Evolutionary conservation across 495 filamentous ascomycete species (phyloP).

Genomic region (Jackrogersella minutella): DNA sequence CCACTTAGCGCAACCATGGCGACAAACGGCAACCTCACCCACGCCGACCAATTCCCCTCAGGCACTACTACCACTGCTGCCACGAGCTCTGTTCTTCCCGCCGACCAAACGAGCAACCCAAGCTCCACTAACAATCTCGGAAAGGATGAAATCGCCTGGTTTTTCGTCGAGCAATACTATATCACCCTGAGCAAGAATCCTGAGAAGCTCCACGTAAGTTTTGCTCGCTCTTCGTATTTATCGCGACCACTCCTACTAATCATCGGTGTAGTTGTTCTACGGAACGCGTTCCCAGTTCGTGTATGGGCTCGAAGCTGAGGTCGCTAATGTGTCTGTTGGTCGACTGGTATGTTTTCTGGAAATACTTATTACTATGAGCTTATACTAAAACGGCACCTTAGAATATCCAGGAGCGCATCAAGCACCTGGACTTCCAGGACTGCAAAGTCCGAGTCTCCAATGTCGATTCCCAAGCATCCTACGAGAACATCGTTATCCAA

Average conservation of each 20-base stretch:
- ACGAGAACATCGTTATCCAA: slow-evolving; percentile 91
- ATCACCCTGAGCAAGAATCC: slow-evolving; percentile 93
- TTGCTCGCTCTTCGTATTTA: not conserved
- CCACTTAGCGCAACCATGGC: slow-evolving; percentile 53
- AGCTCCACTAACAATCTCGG: slow-evolving; percentile 45
- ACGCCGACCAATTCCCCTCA: slow-evolving; percentile 50
- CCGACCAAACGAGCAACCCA: slow-evolving; percentile 29
- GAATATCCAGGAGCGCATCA: slow-evolving; percentile 94
- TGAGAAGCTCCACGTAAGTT: slow-evolving; percentile 86
- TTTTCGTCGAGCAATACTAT: slow-evolving; percentile 99
- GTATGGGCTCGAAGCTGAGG: slow-evolving; percentile 85
- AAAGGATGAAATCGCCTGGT: slow-evolving; percentile 97
- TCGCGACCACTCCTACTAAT: not conserved
- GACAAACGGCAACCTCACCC: slow-evolving; percentile 56
- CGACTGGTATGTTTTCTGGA: slow-evolving; percentile 70
- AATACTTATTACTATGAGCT: not conserved
- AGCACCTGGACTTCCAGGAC: slow-evolving; percentile 90
- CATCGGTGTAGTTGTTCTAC: slow-evolving; percentile 71
- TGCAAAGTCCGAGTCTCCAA: slow-evolving; percentile 98
- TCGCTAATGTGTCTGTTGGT: slow-evolving; percentile 81
- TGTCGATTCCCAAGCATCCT: slow-evolving; percentile 94
- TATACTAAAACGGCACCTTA: slow-evolving; percentile 48
- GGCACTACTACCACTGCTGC: slow-evolving; percentile 34
- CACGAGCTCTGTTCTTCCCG: slow-evolving; percentile 17
- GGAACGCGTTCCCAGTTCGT: slow-evolving; percentile 83